Base-by-base conservation (phyloP, 2,329 filamentous ascomycete genomes). In the Dryadomyces quercus-mongolicae region DNA sequence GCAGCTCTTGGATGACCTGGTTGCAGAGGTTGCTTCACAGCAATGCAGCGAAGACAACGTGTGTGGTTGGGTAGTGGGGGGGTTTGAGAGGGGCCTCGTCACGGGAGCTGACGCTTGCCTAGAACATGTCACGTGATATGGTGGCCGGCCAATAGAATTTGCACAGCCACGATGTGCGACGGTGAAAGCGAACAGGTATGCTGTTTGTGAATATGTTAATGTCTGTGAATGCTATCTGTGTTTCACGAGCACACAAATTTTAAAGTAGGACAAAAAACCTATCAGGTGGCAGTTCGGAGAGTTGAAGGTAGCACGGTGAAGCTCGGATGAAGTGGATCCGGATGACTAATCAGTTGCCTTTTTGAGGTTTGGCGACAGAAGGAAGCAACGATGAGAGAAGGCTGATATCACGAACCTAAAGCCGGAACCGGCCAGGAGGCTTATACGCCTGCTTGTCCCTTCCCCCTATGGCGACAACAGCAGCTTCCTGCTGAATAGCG, bases 1-100 rank as follows among this genome's bases (percentile, higher is more conserved):
- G 47, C 54, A 52, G 54, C 55, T 54, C 47, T 34, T 48, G 4
- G 42, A 36, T 21, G 13, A 40, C 15, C 36, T 15, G 34, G 36
- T 18, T 49, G 25, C 9, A 21, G 38, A 44, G 20, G 38, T 18
- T 9, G 36, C 44, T n/a, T 5, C 43, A 44, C 18, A 43, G 49
- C 31, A 20, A 34, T 12, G 36, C 36, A 12, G 38, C 25, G 43
- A 15, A 40, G 48, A 22, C 22, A 25, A 22, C 12, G 18, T 49
- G 40, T 36, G 18, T 31, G 38, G 25, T 38, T 22, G 36, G 25
- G 36, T 40, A 40, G 36, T 40, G 36, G 36, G 36, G 36, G 36
- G 36, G 36, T 13, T 40, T 40, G 36, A 40, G 36, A 40, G 36
- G 36, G 36, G 36, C 36, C 36, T 16, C 36, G 10, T 40, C 36